A percentile compares a stretch with the other conserved stretches of the same genome.
Evolutionary conservation across 257 asterid genomes (phyloP).

Genomic region (Plectranthus barbatus): DNA sequence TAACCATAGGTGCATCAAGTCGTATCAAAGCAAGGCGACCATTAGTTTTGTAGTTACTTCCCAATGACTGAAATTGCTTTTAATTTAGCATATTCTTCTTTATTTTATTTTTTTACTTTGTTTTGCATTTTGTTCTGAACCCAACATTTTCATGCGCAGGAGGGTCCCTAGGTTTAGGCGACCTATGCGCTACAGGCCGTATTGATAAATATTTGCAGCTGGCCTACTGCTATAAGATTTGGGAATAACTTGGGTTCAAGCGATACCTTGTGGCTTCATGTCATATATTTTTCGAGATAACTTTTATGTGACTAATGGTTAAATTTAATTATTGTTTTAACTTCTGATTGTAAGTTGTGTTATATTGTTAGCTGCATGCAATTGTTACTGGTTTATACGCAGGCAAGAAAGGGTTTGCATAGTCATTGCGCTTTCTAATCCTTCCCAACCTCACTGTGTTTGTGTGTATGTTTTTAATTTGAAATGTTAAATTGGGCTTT

Average conservation of each 20-base stretch:
- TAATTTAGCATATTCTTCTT: neutral
- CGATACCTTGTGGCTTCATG: constrained; percentile 15
- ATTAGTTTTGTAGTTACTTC: neutral
- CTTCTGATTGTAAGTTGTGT: too few species aligned
- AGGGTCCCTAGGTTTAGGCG: constrained; percentile 62
- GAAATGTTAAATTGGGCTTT: too few species aligned
- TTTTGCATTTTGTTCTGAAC: neutral
- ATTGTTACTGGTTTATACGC: neutral
- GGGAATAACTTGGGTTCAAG: constrained; percentile 14
- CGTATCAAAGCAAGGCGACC: too few species aligned
- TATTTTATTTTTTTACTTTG: neutral
- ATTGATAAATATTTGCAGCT: constrained; percentile 20
- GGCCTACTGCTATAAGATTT: constrained; percentile 16
- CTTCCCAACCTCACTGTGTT: constrained; percentile 3
- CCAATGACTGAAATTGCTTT: neutral
- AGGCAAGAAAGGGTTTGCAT: neutral
- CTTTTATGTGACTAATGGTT: constrained; percentile 6
- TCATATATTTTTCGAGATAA: constrained; percentile 3
- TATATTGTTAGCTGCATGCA: too few species aligned
- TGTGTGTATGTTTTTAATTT: neutral
- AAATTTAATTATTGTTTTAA: too few species aligned
- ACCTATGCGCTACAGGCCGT: constrained; percentile 62
- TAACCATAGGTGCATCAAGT: too few species aligned
- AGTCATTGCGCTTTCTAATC: neutral
- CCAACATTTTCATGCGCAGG: constrained; percentile 29